phyloP scores from a whole-genome alignment of 495 filamentous ascomycete species.

The Xylaria castorea region DNA sequence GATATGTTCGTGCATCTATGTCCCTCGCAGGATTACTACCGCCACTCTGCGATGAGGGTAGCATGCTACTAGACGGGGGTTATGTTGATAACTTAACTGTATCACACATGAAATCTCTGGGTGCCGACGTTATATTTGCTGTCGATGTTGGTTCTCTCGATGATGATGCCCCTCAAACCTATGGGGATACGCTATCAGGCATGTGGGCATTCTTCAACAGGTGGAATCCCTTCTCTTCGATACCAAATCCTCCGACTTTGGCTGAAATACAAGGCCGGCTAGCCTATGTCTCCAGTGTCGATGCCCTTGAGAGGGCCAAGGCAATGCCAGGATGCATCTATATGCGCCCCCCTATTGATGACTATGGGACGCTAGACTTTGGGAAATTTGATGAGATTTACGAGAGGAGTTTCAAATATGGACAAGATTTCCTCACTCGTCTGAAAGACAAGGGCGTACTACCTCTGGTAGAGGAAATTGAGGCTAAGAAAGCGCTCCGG shows the following conservation, averaged over 20 bases:
- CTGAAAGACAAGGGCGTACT: conserved; percentile 78
- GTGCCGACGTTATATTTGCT: conserved; percentile 92
- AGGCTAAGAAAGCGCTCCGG: conserved; percentile 86
- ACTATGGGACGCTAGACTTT: conserved; percentile 94
- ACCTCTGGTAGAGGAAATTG: conserved; percentile 71
- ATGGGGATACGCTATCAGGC: conserved; percentile 93
- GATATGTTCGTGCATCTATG: conserved; percentile 96
- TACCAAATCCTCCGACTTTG: conserved; percentile 90
- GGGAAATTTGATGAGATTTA: conserved; percentile 98
- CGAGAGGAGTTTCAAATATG: conserved; percentile 83
- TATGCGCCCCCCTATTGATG: conserved; percentile 93
- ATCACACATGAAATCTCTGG: conserved; percentile 93
- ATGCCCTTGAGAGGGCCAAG: conserved; percentile 94
- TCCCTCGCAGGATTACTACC: conserved; percentile 90
- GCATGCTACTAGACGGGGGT: conserved; percentile 93
- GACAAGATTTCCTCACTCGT: conserved; percentile 75
- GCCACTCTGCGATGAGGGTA: conserved; percentile 94
- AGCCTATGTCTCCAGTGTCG: conserved; percentile 91
- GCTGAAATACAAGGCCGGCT: conserved; percentile 94
- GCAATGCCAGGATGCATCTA: conserved; percentile 85
- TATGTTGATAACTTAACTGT: conserved; percentile 98
- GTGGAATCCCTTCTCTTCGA: conserved; percentile 92
- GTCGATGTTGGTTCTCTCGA: conserved; percentile 92
- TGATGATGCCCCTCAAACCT: conserved; percentile 86
- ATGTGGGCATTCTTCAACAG: conserved; percentile 92